These are phyloP conservation scores for Phanerochaete carnosa DNA, from an alignment of 768 basidiomycete species.

Conservation along the genomic window DNA sequence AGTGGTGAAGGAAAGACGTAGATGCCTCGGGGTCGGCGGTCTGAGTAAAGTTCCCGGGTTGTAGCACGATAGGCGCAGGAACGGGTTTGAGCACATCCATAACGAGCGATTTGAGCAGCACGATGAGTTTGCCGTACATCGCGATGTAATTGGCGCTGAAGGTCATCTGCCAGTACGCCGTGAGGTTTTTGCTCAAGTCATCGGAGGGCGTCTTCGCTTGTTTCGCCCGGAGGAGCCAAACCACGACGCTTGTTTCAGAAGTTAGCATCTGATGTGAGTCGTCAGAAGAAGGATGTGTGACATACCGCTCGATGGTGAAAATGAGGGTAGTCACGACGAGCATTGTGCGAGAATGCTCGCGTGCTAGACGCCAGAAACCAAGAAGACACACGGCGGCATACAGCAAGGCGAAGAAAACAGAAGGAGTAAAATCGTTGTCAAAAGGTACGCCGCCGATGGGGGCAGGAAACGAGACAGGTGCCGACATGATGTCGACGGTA, in stretches of 20 bases:
- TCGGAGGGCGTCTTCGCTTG: conserved; percentile 9
- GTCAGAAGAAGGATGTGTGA: background rate
- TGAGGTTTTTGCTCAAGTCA: background rate
- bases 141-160: conserved; percentile 4
- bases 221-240: background rate
- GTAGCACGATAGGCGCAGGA: background rate
- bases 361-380: conserved; percentile 12
- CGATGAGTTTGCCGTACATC: background rate
- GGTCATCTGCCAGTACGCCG: conserved; percentile 8
- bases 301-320: conserved; percentile 21
- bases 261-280: no score
- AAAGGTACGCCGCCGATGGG: conserved; percentile 11
- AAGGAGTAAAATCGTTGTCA: conserved; percentile 20
- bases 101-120: background rate
- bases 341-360: conserved; percentile 11
- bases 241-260: background rate
- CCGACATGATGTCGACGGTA: no score
- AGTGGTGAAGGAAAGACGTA: background rate
- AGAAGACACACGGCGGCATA: conserved; percentile 18
- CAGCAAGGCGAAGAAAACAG: conserved; percentile 20
- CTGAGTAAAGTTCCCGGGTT: background rate
- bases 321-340: conserved; percentile 11
- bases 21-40: background rate
- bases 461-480: background rate
- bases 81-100: background rate